phyloP scores from a whole-genome alignment of 768 basidiomycete genomes.

The Tylopilus cervinicoccineus region DNA sequence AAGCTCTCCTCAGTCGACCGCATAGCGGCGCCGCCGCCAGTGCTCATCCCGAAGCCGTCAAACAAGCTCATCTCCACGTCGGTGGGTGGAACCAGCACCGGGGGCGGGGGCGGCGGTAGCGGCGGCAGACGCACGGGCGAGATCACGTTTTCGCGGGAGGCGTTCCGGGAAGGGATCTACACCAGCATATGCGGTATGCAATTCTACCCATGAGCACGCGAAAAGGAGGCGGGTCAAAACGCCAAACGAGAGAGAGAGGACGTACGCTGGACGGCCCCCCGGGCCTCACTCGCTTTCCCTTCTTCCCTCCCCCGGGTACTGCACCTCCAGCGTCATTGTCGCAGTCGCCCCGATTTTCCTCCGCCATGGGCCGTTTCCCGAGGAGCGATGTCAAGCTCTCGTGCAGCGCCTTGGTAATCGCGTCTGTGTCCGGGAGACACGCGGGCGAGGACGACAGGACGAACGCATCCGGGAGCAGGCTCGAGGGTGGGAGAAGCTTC shows the following conservation, averaged over 20 bases:
- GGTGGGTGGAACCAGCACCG: neutral
- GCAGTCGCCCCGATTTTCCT: slow-evolving; percentile 34
- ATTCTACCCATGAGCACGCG: too few relatives aligned
- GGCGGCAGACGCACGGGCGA: slow-evolving; percentile 9
- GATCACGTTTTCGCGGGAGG: slow-evolving; percentile 29
- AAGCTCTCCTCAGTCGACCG: slow-evolving; percentile 41
- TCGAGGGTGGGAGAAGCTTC: slow-evolving; percentile 36
- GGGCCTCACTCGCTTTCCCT: slow-evolving; percentile 37
- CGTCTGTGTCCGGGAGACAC: slow-evolving; percentile 40
- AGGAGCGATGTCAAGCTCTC: slow-evolving; percentile 66
- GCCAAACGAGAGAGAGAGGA: neutral
- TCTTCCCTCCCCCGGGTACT: slow-evolving; percentile 12
- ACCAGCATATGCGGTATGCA: neutral
- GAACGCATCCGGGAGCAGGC: slow-evolving; percentile 14
- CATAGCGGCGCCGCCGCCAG: neutral
- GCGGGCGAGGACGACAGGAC: slow-evolving; percentile 19
- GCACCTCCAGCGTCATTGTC: slow-evolving; percentile 7
- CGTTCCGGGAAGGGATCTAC: slow-evolving; percentile 33
- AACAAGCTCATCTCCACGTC: slow-evolving; percentile 31
- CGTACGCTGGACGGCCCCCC: slow-evolving; percentile 35
- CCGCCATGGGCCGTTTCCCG: slow-evolving; percentile 57
- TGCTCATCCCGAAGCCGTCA: slow-evolving; percentile 19
- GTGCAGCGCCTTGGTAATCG: slow-evolving; percentile 56
- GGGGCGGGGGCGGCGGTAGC: slow-evolving; percentile 1
- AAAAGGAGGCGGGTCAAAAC: too few relatives aligned